Evolutionary conservation across 768 basidiomycete species (phyloP).

Genomic region (Naganishia vishniacii): DNA sequence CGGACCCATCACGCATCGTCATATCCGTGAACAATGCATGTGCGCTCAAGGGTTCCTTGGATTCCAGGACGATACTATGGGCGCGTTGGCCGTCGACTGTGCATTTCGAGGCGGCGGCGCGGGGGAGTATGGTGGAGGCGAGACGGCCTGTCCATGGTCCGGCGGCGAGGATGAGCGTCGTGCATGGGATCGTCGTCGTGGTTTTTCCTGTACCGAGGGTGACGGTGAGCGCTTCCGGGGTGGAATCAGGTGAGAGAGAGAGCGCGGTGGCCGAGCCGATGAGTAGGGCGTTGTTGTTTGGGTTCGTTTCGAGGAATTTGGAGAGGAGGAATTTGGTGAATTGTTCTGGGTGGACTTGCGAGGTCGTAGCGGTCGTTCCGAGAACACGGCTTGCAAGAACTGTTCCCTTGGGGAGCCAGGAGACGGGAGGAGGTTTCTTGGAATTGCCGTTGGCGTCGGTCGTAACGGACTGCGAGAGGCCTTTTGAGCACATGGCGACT

Average conservation of each 20-base stretch:
- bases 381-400: conserved; percentile 38
- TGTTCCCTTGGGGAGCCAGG: conserved; percentile 39
- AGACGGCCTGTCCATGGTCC: conserved; percentile 77
- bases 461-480: conserved; percentile 33
- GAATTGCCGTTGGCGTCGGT: conserved; percentile 36
- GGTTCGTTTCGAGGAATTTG: conserved; percentile 33
- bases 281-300: conserved; percentile 35
- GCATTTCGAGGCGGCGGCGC: conserved; percentile 35
- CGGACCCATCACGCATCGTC: conserved; percentile 46
- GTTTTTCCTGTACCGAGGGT: not conserved
- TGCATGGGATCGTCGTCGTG: conserved; percentile 51
- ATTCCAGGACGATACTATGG: conserved; percentile 46
- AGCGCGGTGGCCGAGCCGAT: conserved; percentile 34
- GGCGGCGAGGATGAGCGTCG: conserved; percentile 69
- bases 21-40: conserved; percentile 83
- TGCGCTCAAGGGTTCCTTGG: conserved; percentile 55
- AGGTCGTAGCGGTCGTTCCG: conserved; percentile 39
- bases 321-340: conserved; percentile 42
- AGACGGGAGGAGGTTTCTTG: conserved; percentile 32
- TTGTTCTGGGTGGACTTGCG: conserved; percentile 46
- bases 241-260: not conserved
- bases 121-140: conserved; percentile 43
- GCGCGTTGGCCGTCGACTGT: conserved; percentile 46
- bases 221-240: conserved; percentile 37
- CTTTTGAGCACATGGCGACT: too few relatives aligned